A percentile compares a stretch with the other conserved stretches of the same genome.
Conservation (phyloP, 2,329 filamentous ascomycete genomes). For the Colletotrichum zoysiae region DNA sequence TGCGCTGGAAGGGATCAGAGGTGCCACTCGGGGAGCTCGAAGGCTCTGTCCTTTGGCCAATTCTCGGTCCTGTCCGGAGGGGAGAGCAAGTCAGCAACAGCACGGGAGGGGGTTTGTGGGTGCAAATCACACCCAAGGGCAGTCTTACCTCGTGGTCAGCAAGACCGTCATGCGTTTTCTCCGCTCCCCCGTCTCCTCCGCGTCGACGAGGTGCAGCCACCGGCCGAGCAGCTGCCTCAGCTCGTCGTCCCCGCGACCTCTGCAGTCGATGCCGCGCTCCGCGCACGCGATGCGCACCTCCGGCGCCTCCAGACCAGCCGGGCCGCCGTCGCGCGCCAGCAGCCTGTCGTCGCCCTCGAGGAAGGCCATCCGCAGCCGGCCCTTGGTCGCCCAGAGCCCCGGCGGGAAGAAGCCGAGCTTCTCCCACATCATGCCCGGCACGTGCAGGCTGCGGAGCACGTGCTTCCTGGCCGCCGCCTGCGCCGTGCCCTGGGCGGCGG, state of each 20-base stretch:
- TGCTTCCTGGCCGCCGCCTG: slow-evolving; percentile 50
- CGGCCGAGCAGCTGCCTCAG: slow-evolving; percentile 60
- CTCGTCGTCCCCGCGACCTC: slow-evolving; percentile 68
- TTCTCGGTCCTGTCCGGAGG: slow-evolving; percentile 51
- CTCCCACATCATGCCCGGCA: slow-evolving; percentile 65
- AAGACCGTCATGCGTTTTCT: slow-evolving; percentile 55
- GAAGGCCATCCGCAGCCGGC: slow-evolving; percentile 70
- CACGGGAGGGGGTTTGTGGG: neutral
- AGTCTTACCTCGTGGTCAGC: slow-evolving; percentile 56
- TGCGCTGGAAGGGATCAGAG: slow-evolving; percentile 45
- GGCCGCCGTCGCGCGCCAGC: slow-evolving; percentile 73
- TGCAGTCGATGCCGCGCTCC: slow-evolving; percentile 74
- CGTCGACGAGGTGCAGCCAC: slow-evolving; percentile 63
- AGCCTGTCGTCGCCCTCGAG: slow-evolving; percentile 78
- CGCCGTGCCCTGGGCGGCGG: slow-evolving; percentile 13
- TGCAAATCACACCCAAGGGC: neutral
- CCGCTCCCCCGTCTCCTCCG: slow-evolving; percentile 53
- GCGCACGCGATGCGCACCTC: slow-evolving; percentile 79
- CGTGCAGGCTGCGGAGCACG: slow-evolving; percentile 57
- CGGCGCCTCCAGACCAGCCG: slow-evolving; percentile 66
- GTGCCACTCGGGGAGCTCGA: slow-evolving; percentile 58
- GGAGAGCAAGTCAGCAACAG: slow-evolving; percentile 29
- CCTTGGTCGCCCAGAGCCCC: slow-evolving; percentile 64
- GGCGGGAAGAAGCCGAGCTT: slow-evolving; percentile 61
- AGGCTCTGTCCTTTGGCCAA: slow-evolving; percentile 57